Evolutionary conservation across 2,329 filamentous ascomycete species (phyloP).

Genomic region (Leptographium lundbergii): DNA sequence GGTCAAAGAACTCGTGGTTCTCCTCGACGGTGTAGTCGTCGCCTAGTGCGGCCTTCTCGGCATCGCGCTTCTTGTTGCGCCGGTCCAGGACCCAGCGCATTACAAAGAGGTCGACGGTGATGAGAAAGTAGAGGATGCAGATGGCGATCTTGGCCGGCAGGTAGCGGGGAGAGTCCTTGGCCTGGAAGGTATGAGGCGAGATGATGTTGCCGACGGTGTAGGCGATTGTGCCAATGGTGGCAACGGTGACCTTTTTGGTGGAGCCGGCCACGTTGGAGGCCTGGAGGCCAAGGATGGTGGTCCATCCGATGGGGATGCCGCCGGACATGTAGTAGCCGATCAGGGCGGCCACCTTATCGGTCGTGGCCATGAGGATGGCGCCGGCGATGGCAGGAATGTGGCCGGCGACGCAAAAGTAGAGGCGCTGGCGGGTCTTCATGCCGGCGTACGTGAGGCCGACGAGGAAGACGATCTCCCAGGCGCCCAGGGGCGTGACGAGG

Average conservation of each 20-base stretch:
- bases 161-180: slow-evolving; percentile 44
- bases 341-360: neutral
- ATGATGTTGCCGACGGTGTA: slow-evolving; percentile 41
- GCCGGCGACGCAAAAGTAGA: neutral
- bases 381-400: slow-evolving; percentile 1
- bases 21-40: neutral
- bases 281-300: slow-evolving; percentile 3
- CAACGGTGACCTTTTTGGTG: slow-evolving; percentile 46
- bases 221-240: slow-evolving; percentile 37
- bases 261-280: slow-evolving; percentile 39
- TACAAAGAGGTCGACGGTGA: slow-evolving; percentile 1
- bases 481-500: slow-evolving; percentile 8
- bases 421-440: neutral
- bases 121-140: slow-evolving; percentile 3
- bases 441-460: neutral
- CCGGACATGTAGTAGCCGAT: slow-evolving; percentile 3
- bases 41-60: slow-evolving; percentile 21
- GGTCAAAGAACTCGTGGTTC: slow-evolving; percentile 18
- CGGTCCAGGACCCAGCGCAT: slow-evolving; percentile 2
- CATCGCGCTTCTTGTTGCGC: slow-evolving; percentile 38
- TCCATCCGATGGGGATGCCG: slow-evolving; percentile 2
- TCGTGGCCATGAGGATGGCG: slow-evolving; percentile 2
- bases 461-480: slow-evolving; percentile 3
- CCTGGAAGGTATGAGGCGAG: slow-evolving; percentile 43
- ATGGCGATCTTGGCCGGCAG: slow-evolving; percentile 52